A percentile compares a stretch with the other conserved stretches of the same genome.
Conservation (phyloP, 305 asterid species). For the Coffea humblotiana region DNA sequence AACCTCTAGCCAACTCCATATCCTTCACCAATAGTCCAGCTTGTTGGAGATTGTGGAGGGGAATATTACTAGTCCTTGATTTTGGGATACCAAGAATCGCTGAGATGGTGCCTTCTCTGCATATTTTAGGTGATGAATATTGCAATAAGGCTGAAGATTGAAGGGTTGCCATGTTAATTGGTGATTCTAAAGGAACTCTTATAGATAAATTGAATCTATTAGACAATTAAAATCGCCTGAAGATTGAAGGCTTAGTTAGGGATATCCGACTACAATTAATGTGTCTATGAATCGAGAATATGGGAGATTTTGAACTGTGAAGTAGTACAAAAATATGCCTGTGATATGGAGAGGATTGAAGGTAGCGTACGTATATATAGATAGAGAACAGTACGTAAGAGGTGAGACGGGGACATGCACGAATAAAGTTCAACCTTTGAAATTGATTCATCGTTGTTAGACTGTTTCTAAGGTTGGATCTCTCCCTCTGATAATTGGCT, state of each 20-base stretch:
- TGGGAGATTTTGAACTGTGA: too few species aligned
- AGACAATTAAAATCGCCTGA: too few species aligned
- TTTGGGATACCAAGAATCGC: conserved; percentile 19
- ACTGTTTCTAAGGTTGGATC: conserved; percentile 9
- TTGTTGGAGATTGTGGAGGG: neutral
- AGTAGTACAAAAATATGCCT: too few species aligned
- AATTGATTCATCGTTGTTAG: conserved; percentile 5
- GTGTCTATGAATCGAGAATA: too few species aligned
- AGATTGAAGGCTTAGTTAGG: too few species aligned
- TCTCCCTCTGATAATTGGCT: neutral
- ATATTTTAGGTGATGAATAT: neutral
- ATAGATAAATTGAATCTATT: too few species aligned
- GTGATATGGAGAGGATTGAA: neutral
- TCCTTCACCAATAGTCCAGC: conserved; percentile 11
- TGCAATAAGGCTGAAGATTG: conserved; percentile 19
- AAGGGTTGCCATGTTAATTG: conserved; percentile 13
- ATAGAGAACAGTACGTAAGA: neutral
- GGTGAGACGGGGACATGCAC: neutral
- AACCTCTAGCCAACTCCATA: neutral
- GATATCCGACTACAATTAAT: too few species aligned
- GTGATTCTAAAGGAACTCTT: neutral
- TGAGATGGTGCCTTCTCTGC: neutral
- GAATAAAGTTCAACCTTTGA: conserved; percentile 13
- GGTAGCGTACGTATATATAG: conserved; percentile 2
- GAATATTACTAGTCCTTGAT: neutral